These are phyloP conservation scores for Populus hybrid DNA, from an alignment of 441 rosid species.

Conservation along the genomic window DNA sequence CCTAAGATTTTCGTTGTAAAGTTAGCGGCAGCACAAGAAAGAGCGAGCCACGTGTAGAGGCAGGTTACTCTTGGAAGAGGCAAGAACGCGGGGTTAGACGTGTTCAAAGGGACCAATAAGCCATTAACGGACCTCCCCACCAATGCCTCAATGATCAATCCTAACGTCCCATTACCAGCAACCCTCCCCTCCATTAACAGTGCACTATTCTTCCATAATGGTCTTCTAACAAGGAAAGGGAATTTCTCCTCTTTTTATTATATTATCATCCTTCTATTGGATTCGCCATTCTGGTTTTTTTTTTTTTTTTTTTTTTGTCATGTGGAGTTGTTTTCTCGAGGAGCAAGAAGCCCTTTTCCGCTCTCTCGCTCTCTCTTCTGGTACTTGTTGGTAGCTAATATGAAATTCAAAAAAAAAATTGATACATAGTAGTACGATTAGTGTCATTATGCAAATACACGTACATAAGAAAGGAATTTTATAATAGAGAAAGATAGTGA, in stretches of 20 bases:
- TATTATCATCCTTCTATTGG: neutral
- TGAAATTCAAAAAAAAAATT: no score
- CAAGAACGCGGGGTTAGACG: constrained; percentile 47
- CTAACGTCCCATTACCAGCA: neutral
- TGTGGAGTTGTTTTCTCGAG: no score
- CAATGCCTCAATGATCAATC: neutral
- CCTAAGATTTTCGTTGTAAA: neutral
- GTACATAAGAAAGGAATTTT: neutral
- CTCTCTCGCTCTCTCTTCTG: no score
- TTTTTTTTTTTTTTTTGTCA: no score
- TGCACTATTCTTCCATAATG: neutral
- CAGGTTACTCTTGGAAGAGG: constrained; percentile 26
- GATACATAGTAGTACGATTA: neutral
- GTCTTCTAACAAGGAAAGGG: neutral
- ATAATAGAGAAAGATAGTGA: neutral
- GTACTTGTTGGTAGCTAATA: no score
- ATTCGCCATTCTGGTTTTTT: neutral
- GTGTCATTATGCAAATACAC: neutral
- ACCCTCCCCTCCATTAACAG: neutral
- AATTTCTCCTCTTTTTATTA: no score
- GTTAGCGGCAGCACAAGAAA: neutral
- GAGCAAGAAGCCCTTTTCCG: no score
- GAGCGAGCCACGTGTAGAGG: constrained; percentile 30
- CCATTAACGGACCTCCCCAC: neutral
- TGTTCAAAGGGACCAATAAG: constrained; percentile 8